Percentiles rank a stretch among this genome's conserved stretches.
Conservation (phyloP, 306 rosid genomes). For the Begonia peltatifolia region DNA sequence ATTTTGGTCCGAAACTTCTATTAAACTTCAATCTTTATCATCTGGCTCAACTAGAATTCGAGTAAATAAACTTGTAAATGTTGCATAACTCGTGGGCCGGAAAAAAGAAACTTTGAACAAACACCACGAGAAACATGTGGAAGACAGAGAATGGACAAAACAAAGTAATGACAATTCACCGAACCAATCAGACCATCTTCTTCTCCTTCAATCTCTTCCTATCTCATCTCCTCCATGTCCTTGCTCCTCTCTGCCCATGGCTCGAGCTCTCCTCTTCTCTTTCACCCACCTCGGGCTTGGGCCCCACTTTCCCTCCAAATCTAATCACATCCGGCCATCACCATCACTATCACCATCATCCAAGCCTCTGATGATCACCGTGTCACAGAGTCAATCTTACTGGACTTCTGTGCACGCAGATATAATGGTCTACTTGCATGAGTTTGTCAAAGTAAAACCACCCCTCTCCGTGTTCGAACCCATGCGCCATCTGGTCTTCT, state of each 20-base stretch:
- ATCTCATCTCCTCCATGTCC: too few species aligned
- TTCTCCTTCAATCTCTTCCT: too few species aligned
- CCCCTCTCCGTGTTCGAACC: conserved; percentile 51
- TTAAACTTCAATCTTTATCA: too few species aligned
- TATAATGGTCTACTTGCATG: conserved; percentile 39
- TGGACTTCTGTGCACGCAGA: conserved; percentile 40
- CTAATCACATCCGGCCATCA: conserved; percentile 7
- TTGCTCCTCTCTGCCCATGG: conserved; percentile 12
- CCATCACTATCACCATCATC: not conserved
- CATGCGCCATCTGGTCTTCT: conserved; percentile 29
- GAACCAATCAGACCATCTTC: too few species aligned
- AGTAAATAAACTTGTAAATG: too few species aligned
- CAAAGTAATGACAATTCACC: too few species aligned
- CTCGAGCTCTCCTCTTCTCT: conserved; percentile 5
- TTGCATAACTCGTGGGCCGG: too few species aligned
- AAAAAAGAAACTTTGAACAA: too few species aligned
- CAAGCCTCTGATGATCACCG: conserved; percentile 9
- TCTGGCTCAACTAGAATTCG: too few species aligned
- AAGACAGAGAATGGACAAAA: too few species aligned
- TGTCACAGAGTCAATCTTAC: conserved; percentile 10
- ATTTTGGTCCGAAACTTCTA: too few species aligned
- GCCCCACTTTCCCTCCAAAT: conserved; percentile 4
- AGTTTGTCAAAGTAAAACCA: conserved; percentile 26
- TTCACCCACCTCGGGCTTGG: conserved; percentile 5
- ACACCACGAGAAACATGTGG: too few species aligned